Evolutionary conservation across 179 eudicot genomes (phyloP).

Genomic region (Heliamphora pulchella): DNA sequence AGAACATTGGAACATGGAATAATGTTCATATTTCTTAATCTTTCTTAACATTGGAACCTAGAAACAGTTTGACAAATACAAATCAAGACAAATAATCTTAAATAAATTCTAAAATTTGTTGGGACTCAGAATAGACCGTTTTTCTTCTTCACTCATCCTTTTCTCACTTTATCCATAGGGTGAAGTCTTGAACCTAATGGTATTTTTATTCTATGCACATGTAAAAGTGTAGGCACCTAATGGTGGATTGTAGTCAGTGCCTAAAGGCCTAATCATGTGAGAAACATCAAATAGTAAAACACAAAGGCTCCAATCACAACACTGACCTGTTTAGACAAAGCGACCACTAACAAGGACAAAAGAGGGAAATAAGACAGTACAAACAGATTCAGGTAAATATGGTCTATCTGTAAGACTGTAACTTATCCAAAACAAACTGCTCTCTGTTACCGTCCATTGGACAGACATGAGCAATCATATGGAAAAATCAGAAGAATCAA

Average conservation of each 20-base stretch:
- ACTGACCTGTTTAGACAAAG: too few species aligned
- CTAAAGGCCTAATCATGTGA: neutral
- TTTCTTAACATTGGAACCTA: too few species aligned
- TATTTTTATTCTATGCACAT: neutral
- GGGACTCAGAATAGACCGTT: too few species aligned
- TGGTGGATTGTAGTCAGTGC: neutral
- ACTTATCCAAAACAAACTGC: neutral
- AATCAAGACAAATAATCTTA: too few species aligned
- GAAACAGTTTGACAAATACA: too few species aligned
- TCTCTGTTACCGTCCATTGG: neutral
- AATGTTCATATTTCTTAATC: too few species aligned
- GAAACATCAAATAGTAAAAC: neutral
- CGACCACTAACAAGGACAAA: neutral
- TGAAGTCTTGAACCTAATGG: too few species aligned
- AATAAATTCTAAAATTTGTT: too few species aligned
- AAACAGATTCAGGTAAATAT: neutral
- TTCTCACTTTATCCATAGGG: too few species aligned
- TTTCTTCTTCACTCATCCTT: too few species aligned
- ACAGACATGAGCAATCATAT: neutral
- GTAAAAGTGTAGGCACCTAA: neutral
- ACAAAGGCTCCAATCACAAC: neutral
- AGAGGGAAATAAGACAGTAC: neutral
- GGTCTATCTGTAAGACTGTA: neutral
- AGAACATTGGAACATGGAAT: too few species aligned
- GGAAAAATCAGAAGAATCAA: neutral